Conservation (phyloP, 805 yeast species). For the Lipomyces lipofer region DNA sequence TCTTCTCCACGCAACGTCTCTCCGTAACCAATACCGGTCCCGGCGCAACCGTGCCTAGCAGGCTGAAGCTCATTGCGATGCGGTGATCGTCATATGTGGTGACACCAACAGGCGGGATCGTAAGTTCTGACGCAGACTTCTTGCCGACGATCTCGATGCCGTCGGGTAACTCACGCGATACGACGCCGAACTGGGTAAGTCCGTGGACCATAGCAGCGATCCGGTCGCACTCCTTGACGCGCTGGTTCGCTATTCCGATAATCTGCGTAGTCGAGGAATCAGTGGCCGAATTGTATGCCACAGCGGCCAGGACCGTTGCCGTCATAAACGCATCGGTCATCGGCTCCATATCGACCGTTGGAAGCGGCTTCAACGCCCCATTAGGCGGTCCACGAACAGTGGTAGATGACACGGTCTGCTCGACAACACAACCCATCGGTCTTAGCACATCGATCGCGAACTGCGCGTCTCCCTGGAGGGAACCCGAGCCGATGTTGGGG, state of each 20-base stretch:
- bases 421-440: slow-evolving; percentile 94
- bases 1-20: slow-evolving; percentile 90
- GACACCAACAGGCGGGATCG: slow-evolving; percentile 64
- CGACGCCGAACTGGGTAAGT: slow-evolving; percentile 86
- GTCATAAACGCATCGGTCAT: slow-evolving; percentile 99
- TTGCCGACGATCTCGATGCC: slow-evolving; percentile 84
- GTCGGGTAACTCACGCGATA: slow-evolving; percentile 81
- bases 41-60: slow-evolving; percentile 71
- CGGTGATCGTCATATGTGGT: slow-evolving; percentile 92
- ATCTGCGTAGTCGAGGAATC: slow-evolving; percentile 63
- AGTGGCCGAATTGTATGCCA: slow-evolving; percentile 52
- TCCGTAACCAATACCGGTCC: slow-evolving; percentile 74
- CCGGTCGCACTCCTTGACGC: slow-evolving; percentile 96
- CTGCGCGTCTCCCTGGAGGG: slow-evolving; percentile 95
- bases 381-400: slow-evolving; percentile 86
- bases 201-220: slow-evolving; percentile 92
- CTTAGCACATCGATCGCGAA: slow-evolving; percentile 89
- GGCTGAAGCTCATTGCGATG: slow-evolving; percentile 95
- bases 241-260: slow-evolving; percentile 95
- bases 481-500: slow-evolving; percentile 89
- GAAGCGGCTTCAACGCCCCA: slow-evolving; percentile 67
- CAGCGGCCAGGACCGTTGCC: slow-evolving; percentile 96
- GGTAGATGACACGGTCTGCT: slow-evolving; percentile 80
- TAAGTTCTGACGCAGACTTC: slow-evolving; percentile 46
- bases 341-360: slow-evolving; percentile 94